Evolutionary conservation across 2,329 filamentous ascomycete genomes (phyloP).

Genomic region (Clonostachys solani): DNA sequence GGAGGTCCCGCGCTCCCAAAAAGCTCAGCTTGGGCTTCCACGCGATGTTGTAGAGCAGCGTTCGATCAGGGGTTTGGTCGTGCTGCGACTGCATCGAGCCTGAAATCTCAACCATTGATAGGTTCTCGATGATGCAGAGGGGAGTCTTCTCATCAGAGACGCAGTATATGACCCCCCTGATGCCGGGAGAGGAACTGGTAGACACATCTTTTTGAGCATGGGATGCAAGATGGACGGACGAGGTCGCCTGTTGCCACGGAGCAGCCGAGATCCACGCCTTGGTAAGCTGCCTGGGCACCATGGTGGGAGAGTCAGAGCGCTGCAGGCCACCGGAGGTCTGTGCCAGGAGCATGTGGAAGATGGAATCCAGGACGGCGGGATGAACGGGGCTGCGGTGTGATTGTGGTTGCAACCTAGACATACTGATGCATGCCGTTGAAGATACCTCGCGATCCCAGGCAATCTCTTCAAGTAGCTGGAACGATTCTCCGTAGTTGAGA

Average conservation of each 20-base stretch:
- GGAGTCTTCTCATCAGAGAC: too few relatives aligned
- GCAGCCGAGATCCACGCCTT: constrained; percentile 23
- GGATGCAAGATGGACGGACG: too few relatives aligned
- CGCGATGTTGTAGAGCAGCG: too few relatives aligned
- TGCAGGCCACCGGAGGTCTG: constrained; percentile 7
- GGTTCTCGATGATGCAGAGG: too few relatives aligned
- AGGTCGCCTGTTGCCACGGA: background rate
- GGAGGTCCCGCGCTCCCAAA: too few relatives aligned
- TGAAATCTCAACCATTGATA: too few relatives aligned
- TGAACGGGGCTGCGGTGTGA: constrained; percentile 21
- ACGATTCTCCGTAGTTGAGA: constrained; percentile 21
- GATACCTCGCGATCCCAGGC: constrained; percentile 9
- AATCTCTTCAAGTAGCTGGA: constrained; percentile 20
- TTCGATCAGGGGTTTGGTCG: too few relatives aligned
- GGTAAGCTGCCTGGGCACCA: too few relatives aligned
- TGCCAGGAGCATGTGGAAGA: constrained; percentile 22
- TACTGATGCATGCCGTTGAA: background rate
- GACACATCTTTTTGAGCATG: too few relatives aligned
- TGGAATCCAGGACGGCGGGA: constrained; percentile 27
- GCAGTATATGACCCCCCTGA: constrained; percentile 2
- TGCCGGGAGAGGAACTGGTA: constrained; percentile 7
- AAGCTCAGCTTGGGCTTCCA: too few relatives aligned
- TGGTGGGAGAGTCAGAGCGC: constrained; percentile 17
- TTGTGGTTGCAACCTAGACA: too few relatives aligned
- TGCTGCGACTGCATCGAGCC: too few relatives aligned